phyloP scores from a whole-genome alignment of 192 early-diverging fungal genomes.

The Umbelopsis sp. region DNA sequence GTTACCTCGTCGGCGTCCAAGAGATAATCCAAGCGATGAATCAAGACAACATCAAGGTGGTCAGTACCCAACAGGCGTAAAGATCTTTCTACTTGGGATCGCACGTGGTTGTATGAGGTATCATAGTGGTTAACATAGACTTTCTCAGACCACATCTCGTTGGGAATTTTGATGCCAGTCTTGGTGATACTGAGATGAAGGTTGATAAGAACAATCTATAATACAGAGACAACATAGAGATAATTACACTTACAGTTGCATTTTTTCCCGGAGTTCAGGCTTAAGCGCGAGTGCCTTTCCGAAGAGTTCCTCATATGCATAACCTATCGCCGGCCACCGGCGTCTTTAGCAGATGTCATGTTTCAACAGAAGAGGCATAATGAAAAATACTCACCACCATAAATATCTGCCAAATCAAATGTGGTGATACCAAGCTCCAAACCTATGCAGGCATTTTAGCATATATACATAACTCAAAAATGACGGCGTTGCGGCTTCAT shows the following conservation, averaged over 20 bases:
- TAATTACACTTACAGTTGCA: neutral
- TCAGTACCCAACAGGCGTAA: neutral
- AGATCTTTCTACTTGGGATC: conserved; percentile 4
- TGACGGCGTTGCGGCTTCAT: no score
- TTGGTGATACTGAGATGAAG: neutral
- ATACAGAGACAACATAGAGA: no score
- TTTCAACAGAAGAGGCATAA: neutral
- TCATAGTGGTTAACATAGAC: conserved; percentile 19
- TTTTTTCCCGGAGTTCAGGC: conserved; percentile 3
- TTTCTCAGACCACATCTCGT: conserved; percentile 8
- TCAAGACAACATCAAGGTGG: conserved; percentile 8
- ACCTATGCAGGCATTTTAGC: neutral
- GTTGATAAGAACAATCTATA: no score
- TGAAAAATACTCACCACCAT: conserved; percentile 28
- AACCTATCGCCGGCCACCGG: neutral
- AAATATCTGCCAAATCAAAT: conserved; percentile 51
- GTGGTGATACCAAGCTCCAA: conserved; percentile 46
- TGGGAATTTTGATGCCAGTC: conserved; percentile 16
- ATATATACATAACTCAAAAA: neutral
- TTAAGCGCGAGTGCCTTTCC: conserved; percentile 9
- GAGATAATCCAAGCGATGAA: conserved; percentile 8
- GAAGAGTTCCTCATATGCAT: conserved; percentile 7
- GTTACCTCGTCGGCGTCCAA: conserved; percentile 15
- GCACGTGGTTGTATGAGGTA: conserved; percentile 1
- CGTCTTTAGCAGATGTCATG: neutral